phyloP scores from a whole-genome alignment of 2,329 filamentous ascomycete genomes.

The Fusarium abutilonis region DNA sequence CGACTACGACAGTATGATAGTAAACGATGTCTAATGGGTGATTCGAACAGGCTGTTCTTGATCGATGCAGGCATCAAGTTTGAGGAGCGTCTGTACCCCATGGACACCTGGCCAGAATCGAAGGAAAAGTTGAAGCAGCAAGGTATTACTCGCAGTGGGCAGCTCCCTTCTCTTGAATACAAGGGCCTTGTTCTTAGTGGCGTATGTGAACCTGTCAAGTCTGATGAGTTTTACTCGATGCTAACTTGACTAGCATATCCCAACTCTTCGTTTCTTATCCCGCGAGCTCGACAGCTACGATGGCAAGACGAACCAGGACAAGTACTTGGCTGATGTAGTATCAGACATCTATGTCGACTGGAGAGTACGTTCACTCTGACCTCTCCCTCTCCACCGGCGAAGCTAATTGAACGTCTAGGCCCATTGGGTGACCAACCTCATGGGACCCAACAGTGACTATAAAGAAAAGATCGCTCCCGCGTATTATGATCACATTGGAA shows the following conservation, averaged over 20 bases:
- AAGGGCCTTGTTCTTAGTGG: constrained; percentile 10
- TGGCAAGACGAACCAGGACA: constrained; percentile 50
- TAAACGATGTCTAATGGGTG: too few relatives aligned
- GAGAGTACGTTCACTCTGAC: constrained; percentile 45
- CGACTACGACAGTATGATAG: too few relatives aligned
- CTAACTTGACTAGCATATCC: neutral
- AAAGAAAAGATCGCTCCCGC: constrained; percentile 42
- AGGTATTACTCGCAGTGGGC: constrained; percentile 11
- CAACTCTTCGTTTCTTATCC: constrained; percentile 51
- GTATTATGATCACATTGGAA: constrained; percentile 46
- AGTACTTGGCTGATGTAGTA: constrained; percentile 51
- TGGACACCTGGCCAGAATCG: constrained; percentile 8
- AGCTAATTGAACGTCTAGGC: constrained; percentile 9
- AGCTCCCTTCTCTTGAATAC: constrained; percentile 17
- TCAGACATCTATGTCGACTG: constrained; percentile 54
- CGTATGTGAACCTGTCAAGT: neutral
- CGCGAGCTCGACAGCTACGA: constrained; percentile 51
- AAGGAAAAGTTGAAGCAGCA: constrained; percentile 19
- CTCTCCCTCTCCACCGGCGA: fast-evolving
- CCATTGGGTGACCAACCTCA: constrained; percentile 45
- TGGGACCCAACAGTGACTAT: constrained; percentile 44
- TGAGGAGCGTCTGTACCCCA: neutral
- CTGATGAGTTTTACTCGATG: neutral
- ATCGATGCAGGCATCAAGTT: constrained; percentile 7
- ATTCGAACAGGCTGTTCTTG: neutral